phyloP scores from a whole-genome alignment of 1,284 basidiomycete genomes.

The Paramarasmius palmivorus region DNA sequence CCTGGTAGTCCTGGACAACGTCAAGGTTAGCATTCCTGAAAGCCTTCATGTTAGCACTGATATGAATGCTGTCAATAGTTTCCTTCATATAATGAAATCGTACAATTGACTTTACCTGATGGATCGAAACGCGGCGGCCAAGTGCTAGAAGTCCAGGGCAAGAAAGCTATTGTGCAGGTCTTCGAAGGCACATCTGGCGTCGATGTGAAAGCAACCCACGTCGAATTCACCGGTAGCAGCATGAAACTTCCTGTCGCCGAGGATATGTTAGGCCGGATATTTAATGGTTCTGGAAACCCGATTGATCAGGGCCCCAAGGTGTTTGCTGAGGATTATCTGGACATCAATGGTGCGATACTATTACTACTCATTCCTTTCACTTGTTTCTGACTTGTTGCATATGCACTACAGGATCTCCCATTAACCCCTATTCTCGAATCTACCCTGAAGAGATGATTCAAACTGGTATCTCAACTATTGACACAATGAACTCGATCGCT shows the following conservation, averaged over 20 bases:
- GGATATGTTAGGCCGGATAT: conserved; percentile 98
- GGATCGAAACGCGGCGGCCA: conserved; percentile 95
- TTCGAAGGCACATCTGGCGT: conserved; percentile 99
- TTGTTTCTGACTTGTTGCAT: conserved; percentile 10
- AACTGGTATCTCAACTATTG: conserved; percentile 99
- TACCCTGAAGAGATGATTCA: conserved; percentile 99
- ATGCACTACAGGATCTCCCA: conserved; percentile 81
- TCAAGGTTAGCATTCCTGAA: conserved; percentile 68
- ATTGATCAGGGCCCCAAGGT: conserved; percentile 99
- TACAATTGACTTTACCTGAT: conserved; percentile 94
- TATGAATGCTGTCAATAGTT: conserved; percentile 56
- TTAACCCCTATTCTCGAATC: conserved; percentile 99
- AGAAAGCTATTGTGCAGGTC: conserved; percentile 99
- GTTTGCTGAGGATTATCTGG: conserved; percentile 98
- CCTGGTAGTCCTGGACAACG: conserved; percentile 96
- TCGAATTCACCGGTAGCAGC: conserved; percentile 96
- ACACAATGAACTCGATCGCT: conserved; percentile 99
- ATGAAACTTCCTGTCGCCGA: conserved; percentile 99
- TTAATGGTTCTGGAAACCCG: conserved; percentile 98
- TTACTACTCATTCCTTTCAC: conserved; percentile 5
- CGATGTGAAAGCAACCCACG: conserved; percentile 96
- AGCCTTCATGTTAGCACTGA: conserved; percentile 14
- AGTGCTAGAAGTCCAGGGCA: conserved; percentile 97
- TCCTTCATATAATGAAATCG: conserved; percentile 99
- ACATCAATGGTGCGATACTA: conserved; percentile 88